Evolutionary conservation across 345 rosid genomes (phyloP), one percentile per base, ranked within the genome.

Genomic region (Lagerstroemia speciosa): DNA sequence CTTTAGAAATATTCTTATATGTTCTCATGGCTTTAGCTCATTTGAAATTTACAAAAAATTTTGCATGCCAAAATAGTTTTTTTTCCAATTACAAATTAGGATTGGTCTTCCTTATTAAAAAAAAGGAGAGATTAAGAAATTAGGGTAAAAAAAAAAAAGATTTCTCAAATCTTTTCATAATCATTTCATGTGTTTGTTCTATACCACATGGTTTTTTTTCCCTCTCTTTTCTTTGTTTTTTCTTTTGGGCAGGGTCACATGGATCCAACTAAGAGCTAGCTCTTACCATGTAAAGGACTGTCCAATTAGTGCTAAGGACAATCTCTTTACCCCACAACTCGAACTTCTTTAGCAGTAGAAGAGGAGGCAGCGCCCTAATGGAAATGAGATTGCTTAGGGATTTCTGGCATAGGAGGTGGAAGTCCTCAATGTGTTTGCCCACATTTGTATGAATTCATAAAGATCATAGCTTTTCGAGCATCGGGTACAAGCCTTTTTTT

Each of bases 191-290:
- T 67, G 70, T 20, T 52, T 8, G 27, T 30, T 46, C 7, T 53
- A 36, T 48, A 14, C 43, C 43, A 50, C 40, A 48, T 32, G 70
- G 61, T 6, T 48, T 31, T n/a, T 58, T 48, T 22, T n/a, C 30
- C 8, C 36, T 6, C 22, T 27, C 62, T 57, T 57, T 3, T 58
- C 14, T 27, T 27, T 12, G 29, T 58, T 15, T 12, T 12, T 29
- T 2, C 27, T 53, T 24, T 53, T 53, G 0, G n/a, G 27, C 29
- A 27, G 34, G 63, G 29, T 58, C 63, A 58, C 63, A 58, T 58
- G 63, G 63, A 58, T 30, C 63, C 63, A 58, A 58, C 29, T 58
- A 58, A 58, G 63, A 58, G 63, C 33, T 58, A 34, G 34, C 63
- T 58, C 34, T 58, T 58, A 58, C 29, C 63, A 58, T 58, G 29